These are phyloP conservation scores for Puccinia novopanici DNA, from an alignment of 1,284 basidiomycete species.

Conservation along the genomic window DNA sequence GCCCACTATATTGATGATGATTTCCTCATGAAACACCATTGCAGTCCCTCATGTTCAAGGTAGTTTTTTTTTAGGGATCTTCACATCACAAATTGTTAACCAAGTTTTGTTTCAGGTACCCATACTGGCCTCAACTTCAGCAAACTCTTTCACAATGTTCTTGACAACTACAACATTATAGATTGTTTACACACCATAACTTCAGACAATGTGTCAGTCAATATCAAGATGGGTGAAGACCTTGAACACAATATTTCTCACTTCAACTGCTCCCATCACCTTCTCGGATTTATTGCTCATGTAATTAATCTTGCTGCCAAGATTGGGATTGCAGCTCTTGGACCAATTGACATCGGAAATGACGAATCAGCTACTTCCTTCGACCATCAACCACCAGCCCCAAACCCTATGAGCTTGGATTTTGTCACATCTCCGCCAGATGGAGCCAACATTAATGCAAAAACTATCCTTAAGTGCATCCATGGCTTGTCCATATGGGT, in stretches of 20 bases:
- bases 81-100: not conserved
- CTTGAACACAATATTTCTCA: not conserved
- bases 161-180: not conserved
- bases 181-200: too few relatives aligned
- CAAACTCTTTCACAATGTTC: not conserved
- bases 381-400: too few relatives aligned
- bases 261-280: not conserved
- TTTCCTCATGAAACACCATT: too few relatives aligned
- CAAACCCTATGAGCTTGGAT: not conserved
- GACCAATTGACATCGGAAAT: not conserved
- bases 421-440: too few relatives aligned
- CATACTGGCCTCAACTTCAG: constrained; percentile 11
- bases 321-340: not conserved
- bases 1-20: too few relatives aligned
- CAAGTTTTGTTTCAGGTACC: too few relatives aligned
- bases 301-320: constrained; percentile 14
- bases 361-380: too few relatives aligned
- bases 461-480: not conserved
- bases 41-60: not conserved
- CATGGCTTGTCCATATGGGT: not conserved
- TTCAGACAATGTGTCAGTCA: constrained; percentile 1
- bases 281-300: constrained; percentile 6
- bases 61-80: too few relatives aligned
- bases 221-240: not conserved
- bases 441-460: not conserved